phyloP scores from a whole-genome alignment of 2,329 filamentous ascomycete genomes.

The Cladosporium sp. region DNA sequence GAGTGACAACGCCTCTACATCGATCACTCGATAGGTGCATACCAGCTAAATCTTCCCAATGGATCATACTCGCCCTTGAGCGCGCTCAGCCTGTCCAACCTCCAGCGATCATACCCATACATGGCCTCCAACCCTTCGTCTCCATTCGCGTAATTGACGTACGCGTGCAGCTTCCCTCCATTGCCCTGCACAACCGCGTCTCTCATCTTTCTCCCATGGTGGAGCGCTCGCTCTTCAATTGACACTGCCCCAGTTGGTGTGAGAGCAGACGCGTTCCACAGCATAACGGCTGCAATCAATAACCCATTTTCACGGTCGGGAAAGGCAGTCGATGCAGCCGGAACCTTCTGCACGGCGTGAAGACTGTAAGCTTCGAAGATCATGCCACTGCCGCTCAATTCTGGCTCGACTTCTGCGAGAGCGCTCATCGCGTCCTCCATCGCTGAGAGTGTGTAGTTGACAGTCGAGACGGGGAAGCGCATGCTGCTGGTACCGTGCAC shows the following conservation, averaged over 20 bases:
- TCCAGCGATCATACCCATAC: conserved; percentile 39
- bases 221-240: background rate
- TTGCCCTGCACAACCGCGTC: conserved; percentile 12
- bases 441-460: background rate
- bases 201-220: background rate
- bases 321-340: conserved; percentile 6
- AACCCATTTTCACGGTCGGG: conserved; percentile 16
- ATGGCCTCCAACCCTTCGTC: conserved; percentile 32
- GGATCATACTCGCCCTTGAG: conserved; percentile 41
- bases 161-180: conserved; percentile 30
- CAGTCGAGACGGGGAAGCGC: conserved; percentile 1
- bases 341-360: background rate
- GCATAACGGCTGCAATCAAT: background rate
- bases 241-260: background rate
- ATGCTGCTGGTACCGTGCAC: conserved; percentile 6
- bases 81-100: conserved; percentile 32
- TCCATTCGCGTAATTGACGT: conserved; percentile 40
- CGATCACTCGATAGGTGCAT: conserved; percentile 27
- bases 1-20: background rate
- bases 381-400: background rate
- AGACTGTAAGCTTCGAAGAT: conserved; percentile 14
- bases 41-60: conserved; percentile 34
- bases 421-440: background rate
- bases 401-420: background rate
- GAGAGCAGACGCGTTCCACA: background rate